Base-by-base conservation (phyloP, 352 stramenopile genomes). In the Phytophthora pluvialis region DNA sequence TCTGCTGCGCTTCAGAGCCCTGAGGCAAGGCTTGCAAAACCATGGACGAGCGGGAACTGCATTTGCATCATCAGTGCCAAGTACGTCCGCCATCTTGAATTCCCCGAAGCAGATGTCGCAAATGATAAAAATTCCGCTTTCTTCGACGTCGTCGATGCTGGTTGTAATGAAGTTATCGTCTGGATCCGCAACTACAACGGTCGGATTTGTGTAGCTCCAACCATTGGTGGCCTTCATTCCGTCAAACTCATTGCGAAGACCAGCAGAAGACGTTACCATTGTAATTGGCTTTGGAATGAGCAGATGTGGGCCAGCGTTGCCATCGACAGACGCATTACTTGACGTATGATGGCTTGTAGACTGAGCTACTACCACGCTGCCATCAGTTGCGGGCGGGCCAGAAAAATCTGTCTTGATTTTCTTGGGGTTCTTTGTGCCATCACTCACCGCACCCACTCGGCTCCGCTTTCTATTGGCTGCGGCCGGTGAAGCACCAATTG, bases 61-160 rank as follows among this genome's bases (percentile, higher is more conserved):
- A 36, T 55, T 67, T 12, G 54, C 58, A 21, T 85, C 57, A 15
- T 68, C 69, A 11, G 73, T 80, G 12, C 73, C 77, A 0, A 93
- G 35, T 1, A 90, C 70, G 16, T 93, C 81, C 15, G 76, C 50
- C 82, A 92, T 83, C 32, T 85, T 81, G 54, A 91, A 92, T 56
- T 93, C 86, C 12, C 69, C 67, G 25, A 90, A 81, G 63, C 87
- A 94, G 12, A 89, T 81, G 46, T 93, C 87, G 39, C 86, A 93
- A n/a, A 93, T 64, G 16, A 94, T 86, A 13, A 81, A 62, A 26
- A 93, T 73, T 73, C 69, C 15, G 69, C 74, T 64, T 47, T 85
- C 73, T 26, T 86, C 70, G 12, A 76, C 61, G 45, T 72, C 62
- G 32, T 67, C 68, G n/a, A 56, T 28, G 47, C 72, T 58, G n/a